phyloP scores from a whole-genome alignment of 176 grass and related monocot species.

The Rhynchospora tenuis region DNA sequence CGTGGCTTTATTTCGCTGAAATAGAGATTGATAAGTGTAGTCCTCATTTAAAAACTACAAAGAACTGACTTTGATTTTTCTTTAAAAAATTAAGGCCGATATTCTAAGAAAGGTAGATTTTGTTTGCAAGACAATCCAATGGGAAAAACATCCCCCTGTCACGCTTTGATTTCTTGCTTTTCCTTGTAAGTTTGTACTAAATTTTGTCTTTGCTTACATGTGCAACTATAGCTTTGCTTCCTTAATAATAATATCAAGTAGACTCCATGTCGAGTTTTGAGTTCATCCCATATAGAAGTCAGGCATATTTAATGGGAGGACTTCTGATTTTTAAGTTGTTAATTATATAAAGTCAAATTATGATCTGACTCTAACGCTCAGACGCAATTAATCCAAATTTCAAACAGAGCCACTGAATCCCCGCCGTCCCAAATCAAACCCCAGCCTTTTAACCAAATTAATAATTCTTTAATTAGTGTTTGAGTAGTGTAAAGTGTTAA shows the following conservation, averaged over 20 bases:
- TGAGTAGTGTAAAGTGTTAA: neutral
- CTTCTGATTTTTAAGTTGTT: neutral
- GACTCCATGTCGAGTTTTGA: neutral
- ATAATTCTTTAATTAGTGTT: neutral
- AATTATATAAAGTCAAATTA: neutral
- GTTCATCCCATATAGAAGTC: neutral
- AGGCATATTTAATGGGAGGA: neutral
- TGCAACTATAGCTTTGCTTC: neutral
- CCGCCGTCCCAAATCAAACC: neutral
- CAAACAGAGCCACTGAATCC: neutral
- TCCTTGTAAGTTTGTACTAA: neutral
- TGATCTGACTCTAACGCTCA: neutral
- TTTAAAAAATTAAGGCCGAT: neutral
- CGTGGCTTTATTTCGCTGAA: neutral
- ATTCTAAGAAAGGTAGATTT: constrained; percentile 16
- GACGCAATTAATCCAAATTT: neutral
- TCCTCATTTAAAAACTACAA: neutral
- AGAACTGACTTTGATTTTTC: neutral
- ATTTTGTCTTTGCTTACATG: constrained; percentile 2
- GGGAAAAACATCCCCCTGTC: neutral
- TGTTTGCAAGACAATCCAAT: neutral
- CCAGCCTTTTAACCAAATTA: neutral
- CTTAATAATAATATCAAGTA: neutral
- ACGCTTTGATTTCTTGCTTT: neutral
- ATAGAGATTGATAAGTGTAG: neutral